phyloP scores from a whole-genome alignment of 768 basidiomycete genomes.

The Serendipita sp. region DNA sequence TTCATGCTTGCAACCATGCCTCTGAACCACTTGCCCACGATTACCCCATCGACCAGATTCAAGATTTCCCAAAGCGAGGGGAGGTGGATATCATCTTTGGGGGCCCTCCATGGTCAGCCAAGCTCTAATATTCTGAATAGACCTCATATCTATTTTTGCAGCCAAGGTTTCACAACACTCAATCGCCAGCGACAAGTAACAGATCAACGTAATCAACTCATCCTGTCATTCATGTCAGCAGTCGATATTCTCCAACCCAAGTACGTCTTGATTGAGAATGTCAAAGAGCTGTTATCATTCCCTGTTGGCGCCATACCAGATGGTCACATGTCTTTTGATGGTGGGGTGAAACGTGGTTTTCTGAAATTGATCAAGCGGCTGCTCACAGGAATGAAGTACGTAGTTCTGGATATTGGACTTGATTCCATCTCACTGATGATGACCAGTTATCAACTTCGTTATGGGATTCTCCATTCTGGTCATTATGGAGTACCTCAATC shows the following conservation, averaged over 20 bases:
- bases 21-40: constrained; percentile 23
- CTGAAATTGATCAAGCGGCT: constrained; percentile 50
- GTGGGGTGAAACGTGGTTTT: constrained; percentile 59
- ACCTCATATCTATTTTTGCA: background rate
- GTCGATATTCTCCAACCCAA: constrained; percentile 10
- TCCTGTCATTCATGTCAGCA: constrained; percentile 2
- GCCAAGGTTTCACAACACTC: background rate
- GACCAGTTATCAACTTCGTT: constrained; percentile 33
- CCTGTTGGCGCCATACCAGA: constrained; percentile 27
- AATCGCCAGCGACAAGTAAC: background rate
- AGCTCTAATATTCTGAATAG: constrained; percentile 20
- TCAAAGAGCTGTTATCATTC: background rate
- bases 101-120: constrained; percentile 15
- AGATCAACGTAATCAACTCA: constrained; percentile 5
- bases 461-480: constrained; percentile 35
- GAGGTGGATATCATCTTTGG: constrained; percentile 9
- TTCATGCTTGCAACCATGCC: constrained; percentile 35
- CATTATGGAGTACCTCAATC: constrained; percentile 43
- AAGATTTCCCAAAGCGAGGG: constrained; percentile 5
- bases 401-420: background rate
- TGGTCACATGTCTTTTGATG: constrained; percentile 32
- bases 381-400: constrained; percentile 51
- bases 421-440: background rate
- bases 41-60: background rate
- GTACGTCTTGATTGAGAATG: constrained; percentile 13